These are phyloP conservation scores for Chlamydomonas sphaeroides DNA, from an alignment of 139 green algal species.

Conservation along the genomic window DNA sequence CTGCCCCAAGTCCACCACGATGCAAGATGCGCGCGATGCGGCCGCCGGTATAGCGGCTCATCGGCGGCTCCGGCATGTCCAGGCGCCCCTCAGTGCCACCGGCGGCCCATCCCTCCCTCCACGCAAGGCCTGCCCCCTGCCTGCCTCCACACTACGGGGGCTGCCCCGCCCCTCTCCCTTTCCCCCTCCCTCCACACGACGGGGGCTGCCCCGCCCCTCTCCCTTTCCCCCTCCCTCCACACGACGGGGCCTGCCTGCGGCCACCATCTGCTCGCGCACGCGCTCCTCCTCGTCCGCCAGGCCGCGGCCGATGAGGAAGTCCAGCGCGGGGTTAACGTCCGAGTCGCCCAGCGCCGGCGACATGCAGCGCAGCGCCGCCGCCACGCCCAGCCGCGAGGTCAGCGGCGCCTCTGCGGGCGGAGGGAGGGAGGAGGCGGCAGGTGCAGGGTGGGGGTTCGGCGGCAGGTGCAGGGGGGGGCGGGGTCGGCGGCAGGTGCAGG, in stretches of 20 bases:
- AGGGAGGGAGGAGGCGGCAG: neutral
- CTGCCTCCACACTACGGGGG: too few species aligned
- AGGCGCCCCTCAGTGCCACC: too few species aligned
- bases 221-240: neutral
- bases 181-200: too few species aligned
- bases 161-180: too few species aligned
- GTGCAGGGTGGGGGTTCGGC: neutral
- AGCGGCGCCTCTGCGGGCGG: neutral
- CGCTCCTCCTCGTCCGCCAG: constrained; percentile 76
- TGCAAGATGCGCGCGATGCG: too few species aligned
- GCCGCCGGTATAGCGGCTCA: too few species aligned
- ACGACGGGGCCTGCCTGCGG: too few species aligned
- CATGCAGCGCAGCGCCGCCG: constrained; percentile 67
- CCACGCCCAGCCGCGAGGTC: constrained; percentile 64
- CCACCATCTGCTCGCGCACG: constrained; percentile 71
- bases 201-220: neutral
- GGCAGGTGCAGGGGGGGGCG: neutral
- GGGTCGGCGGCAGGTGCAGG: neutral
- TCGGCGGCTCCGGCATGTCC: too few species aligned
- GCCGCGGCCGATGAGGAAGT: constrained; percentile 87
- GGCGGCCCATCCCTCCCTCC: too few species aligned
- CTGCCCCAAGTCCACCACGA: too few species aligned
- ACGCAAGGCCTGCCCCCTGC: too few species aligned
- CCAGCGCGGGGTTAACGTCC: constrained; percentile 71
- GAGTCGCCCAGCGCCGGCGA: constrained; percentile 57